Base-by-base conservation (phyloP, 2,329 filamentous ascomycete species). In the Colletotrichum echinochloae region DNA sequence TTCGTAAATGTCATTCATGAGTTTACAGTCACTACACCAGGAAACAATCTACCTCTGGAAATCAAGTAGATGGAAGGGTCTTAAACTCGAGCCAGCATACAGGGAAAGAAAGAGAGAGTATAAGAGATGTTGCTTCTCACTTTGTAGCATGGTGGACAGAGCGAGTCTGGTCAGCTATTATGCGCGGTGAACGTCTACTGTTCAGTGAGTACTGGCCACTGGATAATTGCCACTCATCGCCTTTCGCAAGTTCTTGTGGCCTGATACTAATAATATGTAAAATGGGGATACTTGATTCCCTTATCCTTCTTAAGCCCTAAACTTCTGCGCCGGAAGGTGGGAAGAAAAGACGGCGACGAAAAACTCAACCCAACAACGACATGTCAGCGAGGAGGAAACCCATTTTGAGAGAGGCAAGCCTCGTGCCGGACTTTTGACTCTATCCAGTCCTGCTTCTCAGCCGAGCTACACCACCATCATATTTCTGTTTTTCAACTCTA, bases 361-460 rank as follows among this genome's bases (percentile, higher is more conserved):
- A n/a, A 23, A n/a, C 20, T 35, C n/a, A 20, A 5, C 23, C 20
- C 41, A 41, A 46, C 30, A n/a, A 30, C 59, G 37, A 46, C 14
- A 54, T 1, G 23, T 48, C 54, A 44, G 44, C 57, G 44, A 33
- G 55, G 48, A 23, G 35, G 11, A 11, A 23, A 16, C n/a, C 1
- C 9, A 44, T 23, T 30, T 33, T 6, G n/a, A 44, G 59, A 44
- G 59, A 37, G 52, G 44, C 30, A 57, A 46, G 28, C 5, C 57
- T 51, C 56, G 23, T 67, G 52, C 57, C 57, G 54, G 46, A n/a
- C n/a, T 30, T 44, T 67, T 59, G 44, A 46, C 44, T 62, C 57
- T 56, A 37, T 70, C 52, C 44, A 67, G 64, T 70, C 28, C 28
- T 68, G 37, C 51, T 48, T 41, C 57, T 70, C 68, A 60, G 62